Percentiles rank a stretch among this genome's conserved stretches.
phyloP scores from a whole-genome alignment of 2,329 filamentous ascomycete species.

The Metarhizium album region DNA sequence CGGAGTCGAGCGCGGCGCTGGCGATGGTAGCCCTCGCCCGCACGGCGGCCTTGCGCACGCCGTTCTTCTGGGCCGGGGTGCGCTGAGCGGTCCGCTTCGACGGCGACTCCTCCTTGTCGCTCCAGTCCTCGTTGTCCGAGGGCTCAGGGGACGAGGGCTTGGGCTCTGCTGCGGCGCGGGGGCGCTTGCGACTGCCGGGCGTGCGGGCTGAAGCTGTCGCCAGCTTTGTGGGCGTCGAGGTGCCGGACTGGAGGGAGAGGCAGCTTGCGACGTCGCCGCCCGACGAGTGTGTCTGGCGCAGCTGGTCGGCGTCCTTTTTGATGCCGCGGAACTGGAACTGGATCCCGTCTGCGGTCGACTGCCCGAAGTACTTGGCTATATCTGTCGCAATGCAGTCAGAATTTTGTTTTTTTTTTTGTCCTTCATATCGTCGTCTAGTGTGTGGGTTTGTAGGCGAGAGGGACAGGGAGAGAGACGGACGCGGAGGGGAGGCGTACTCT shows the following conservation, averaged over 20 bases:
- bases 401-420: too few relatives aligned
- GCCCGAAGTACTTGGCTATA: constrained; percentile 49
- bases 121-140: constrained; percentile 12
- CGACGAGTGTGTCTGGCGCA: constrained; percentile 31
- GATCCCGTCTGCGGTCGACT: constrained; percentile 46
- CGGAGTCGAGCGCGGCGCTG: constrained; percentile 10
- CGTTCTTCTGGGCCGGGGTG: constrained; percentile 13
- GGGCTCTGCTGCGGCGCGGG: constrained; percentile 3
- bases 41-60: constrained; percentile 20
- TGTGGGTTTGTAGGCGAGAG: neutral
- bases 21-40: constrained; percentile 25
- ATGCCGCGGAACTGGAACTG: constrained; percentile 49
- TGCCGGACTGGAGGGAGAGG: constrained; percentile 16
- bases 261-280: constrained; percentile 35
- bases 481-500: constrained; percentile 23
- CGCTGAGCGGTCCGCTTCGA: constrained; percentile 20
- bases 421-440: too few relatives aligned
- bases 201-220: constrained; percentile 9
- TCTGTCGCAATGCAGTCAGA: constrained; percentile 29
- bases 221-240: constrained; percentile 17
- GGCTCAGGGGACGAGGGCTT: constrained; percentile 18
- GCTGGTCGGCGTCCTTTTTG: constrained; percentile 40
- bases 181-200: constrained; percentile 15
- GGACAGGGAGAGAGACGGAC: neutral
- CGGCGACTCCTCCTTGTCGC: constrained; percentile 19